phyloP scores from a whole-genome alignment of 371 early-diverging fungal genomes.

The Syncephalastrum racemosum region DNA sequence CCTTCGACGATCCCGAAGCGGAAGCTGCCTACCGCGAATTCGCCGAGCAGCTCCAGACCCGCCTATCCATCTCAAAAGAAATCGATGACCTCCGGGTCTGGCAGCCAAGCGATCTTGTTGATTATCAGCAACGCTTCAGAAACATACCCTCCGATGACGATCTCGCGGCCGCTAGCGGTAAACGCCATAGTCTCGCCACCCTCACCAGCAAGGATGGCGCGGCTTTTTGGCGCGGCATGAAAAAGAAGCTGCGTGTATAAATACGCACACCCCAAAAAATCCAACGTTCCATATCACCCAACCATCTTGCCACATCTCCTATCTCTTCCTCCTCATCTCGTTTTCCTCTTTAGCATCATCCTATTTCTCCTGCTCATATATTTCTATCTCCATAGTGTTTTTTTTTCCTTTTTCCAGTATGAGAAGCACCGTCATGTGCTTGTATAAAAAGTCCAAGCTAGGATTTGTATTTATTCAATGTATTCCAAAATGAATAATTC shows the following conservation, averaged over 20 bases:
- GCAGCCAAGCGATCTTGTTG: slow-evolving; percentile 18
- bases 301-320: too few relatives aligned
- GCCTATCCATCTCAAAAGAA: slow-evolving; percentile 25
- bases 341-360: too few relatives aligned
- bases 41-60: slow-evolving; percentile 24
- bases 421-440: too few relatives aligned
- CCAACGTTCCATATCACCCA: too few relatives aligned
- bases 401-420: too few relatives aligned
- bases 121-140: slow-evolving; percentile 13
- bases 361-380: too few relatives aligned
- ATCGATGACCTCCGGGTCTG: slow-evolving; percentile 24
- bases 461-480: too few relatives aligned
- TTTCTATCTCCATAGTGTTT: too few relatives aligned
- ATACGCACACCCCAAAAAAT: neutral
- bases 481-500: too few relatives aligned
- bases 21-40: slow-evolving; percentile 25
- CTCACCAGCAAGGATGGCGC: slow-evolving; percentile 12
- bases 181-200: slow-evolving; percentile 10
- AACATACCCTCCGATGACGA: slow-evolving; percentile 8
- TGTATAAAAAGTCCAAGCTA: too few relatives aligned
- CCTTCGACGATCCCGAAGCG: slow-evolving; percentile 7
- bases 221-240: slow-evolving; percentile 30
- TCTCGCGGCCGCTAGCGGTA: neutral
- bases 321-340: too few relatives aligned
- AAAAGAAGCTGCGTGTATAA: slow-evolving; percentile 28